A percentile compares a stretch with the other conserved stretches of the same genome.
Conservation (phyloP, 192 early-diverging fungal genomes). For the Geranomyces michiganensis region DNA sequence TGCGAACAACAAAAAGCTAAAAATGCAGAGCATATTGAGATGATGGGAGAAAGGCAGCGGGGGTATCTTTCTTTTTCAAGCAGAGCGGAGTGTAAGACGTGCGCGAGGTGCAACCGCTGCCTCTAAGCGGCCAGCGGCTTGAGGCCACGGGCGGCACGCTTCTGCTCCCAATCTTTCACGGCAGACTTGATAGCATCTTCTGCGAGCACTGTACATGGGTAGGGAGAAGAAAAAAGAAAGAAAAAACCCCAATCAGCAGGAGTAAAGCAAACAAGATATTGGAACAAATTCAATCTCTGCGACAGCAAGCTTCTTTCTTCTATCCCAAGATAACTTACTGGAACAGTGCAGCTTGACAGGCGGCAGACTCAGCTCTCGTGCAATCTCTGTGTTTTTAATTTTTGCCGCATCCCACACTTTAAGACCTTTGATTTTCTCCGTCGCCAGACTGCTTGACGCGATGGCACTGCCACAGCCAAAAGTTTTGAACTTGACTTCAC, state of each 20-base stretch:
- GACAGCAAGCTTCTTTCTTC: too few species aligned
- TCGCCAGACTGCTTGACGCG: conserved; percentile 87
- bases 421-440: conserved; percentile 95
- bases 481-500: conserved; percentile 97
- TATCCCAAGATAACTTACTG: too few species aligned
- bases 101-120: too few species aligned
- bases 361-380: conserved; percentile 90
- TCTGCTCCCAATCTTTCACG: conserved; percentile 94
- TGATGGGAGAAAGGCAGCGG: too few species aligned
- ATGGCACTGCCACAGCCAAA: conserved; percentile 98
- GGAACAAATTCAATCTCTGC: background rate
- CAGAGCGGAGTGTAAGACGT: too few species aligned
- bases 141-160: conserved; percentile 54
- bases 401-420: conserved; percentile 85
- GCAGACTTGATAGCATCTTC: conserved; percentile 99
- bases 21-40: too few species aligned
- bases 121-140: conserved; percentile 13
- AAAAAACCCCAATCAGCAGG: too few species aligned
- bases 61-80: too few species aligned
- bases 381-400: conserved; percentile 98
- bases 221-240: background rate
- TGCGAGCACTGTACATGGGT: conserved; percentile 92
- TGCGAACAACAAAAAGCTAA: too few species aligned
- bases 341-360: conserved; percentile 99
- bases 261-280: background rate